phyloP scores from a whole-genome alignment of 129 eudicot species.

The Deinandra increscens region DNA sequence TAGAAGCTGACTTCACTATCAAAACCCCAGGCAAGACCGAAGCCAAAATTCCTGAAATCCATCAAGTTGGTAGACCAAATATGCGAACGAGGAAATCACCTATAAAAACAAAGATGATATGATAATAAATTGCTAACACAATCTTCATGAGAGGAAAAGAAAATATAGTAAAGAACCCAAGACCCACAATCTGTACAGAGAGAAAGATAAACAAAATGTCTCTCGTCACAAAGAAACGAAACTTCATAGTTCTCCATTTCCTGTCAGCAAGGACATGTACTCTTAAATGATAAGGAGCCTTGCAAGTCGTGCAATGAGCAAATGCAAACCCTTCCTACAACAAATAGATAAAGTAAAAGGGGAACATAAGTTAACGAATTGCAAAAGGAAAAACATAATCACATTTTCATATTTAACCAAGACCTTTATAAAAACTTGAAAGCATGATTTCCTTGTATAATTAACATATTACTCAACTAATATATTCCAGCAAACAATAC shows the following conservation, averaged over 20 bases:
- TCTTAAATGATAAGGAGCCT: slow-evolving; percentile 92
- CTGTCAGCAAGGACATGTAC: slow-evolving; percentile 92
- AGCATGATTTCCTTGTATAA: neutral
- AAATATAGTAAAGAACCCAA: slow-evolving; percentile 14
- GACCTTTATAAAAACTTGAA: neutral
- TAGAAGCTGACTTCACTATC: slow-evolving; percentile 78
- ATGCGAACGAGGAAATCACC: slow-evolving; percentile 81
- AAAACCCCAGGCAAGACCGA: slow-evolving; percentile 86
- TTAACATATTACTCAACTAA: slow-evolving; percentile 1
- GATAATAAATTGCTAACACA: neutral
- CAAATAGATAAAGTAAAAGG: slow-evolving; percentile 2
- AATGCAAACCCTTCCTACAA: slow-evolving; percentile 97
- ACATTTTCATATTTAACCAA: neutral
- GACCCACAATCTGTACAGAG: slow-evolving; percentile 87
- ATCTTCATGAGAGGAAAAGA: neutral
- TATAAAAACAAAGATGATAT: slow-evolving; percentile 26
- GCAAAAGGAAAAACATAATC: neutral
- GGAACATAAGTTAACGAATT: slow-evolving; percentile 2
- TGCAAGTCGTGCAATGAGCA: slow-evolving; percentile 99
- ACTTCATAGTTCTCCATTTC: slow-evolving; percentile 95
- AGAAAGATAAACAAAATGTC: slow-evolving; percentile 89
- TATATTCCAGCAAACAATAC: slow-evolving; percentile 3
- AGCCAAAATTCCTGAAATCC: slow-evolving; percentile 75
- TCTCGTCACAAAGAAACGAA: slow-evolving; percentile 96
- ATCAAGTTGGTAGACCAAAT: slow-evolving; percentile 73